A percentile compares a stretch with the other conserved stretches of the same genome.
These are phyloP conservation scores for Debaryomyces hansenii DNA, from an alignment of 805 yeast species.

Conservation along the genomic window DNA sequence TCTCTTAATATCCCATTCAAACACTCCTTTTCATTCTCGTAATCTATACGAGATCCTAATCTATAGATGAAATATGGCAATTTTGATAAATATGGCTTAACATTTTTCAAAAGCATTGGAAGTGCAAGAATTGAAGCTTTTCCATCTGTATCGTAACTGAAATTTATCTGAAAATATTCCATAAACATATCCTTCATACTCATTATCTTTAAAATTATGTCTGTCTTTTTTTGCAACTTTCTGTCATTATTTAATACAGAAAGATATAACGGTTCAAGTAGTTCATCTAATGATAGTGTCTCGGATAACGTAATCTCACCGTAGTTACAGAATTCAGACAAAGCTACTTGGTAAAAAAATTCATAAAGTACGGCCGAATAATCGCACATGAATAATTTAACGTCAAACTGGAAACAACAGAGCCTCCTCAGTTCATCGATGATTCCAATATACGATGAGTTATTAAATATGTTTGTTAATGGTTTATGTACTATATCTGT, in stretches of 20 bases:
- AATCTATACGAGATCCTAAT: slow-evolving; percentile 59
- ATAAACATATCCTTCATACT: slow-evolving; percentile 72
- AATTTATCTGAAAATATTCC: slow-evolving; percentile 70
- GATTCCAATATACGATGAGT: slow-evolving; percentile 76
- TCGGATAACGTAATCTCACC: slow-evolving; percentile 46
- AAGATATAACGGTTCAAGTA: slow-evolving; percentile 38
- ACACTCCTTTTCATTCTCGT: slow-evolving; percentile 69
- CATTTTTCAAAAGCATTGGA: slow-evolving; percentile 69
- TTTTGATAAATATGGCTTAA: slow-evolving; percentile 62
- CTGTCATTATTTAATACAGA: slow-evolving; percentile 8
- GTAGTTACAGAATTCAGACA: slow-evolving; percentile 78
- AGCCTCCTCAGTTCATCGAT: slow-evolving; percentile 71
- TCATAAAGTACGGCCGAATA: slow-evolving; percentile 69
- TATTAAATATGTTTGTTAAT: slow-evolving; percentile 66
- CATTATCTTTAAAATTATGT: slow-evolving; percentile 18
- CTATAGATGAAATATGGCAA: slow-evolving; percentile 66
- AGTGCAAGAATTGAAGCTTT: slow-evolving; percentile 46
- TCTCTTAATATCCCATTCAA: slow-evolving; percentile 64
- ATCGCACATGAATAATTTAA: slow-evolving; percentile 74
- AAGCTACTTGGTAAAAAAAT: slow-evolving; percentile 77
- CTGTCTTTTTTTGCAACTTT: slow-evolving; percentile 11
- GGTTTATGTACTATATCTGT: slow-evolving; percentile 47
- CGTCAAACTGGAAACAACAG: slow-evolving; percentile 83
- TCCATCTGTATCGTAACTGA: slow-evolving; percentile 31
- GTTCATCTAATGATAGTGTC: slow-evolving; percentile 23